Evolutionary conservation across 495 filamentous ascomycete species (phyloP).

Genomic region (Trichoderma erinaceum): DNA sequence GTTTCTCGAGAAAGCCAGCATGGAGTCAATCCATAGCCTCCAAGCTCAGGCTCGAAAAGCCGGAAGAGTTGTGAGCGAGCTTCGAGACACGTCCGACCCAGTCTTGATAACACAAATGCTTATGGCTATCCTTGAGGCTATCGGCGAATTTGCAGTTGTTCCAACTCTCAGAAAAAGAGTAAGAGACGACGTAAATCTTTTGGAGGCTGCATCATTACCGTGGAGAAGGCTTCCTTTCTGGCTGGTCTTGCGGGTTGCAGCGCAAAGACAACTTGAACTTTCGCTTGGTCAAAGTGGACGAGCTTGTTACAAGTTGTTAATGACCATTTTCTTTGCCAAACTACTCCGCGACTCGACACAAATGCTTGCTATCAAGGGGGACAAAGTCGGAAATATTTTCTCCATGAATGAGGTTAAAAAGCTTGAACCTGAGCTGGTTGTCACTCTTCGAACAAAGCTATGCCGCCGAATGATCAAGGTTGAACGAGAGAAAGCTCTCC

Average conservation of each 20-base stretch:
- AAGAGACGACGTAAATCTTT: slow-evolving; percentile 49
- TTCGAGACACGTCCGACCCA: slow-evolving; percentile 50
- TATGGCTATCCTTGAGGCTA: slow-evolving; percentile 50
- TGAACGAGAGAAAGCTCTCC: slow-evolving; percentile 31
- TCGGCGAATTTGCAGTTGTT: slow-evolving; percentile 32
- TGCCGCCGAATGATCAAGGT: slow-evolving; percentile 57
- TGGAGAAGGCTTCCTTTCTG: slow-evolving; percentile 54
- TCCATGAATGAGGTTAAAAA: not conserved
- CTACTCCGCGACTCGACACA: slow-evolving; percentile 34
- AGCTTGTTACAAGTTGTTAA: slow-evolving; percentile 53
- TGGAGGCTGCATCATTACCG: slow-evolving; percentile 38
- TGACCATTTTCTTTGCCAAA: slow-evolving; percentile 37
- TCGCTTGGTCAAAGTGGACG: slow-evolving; percentile 32
- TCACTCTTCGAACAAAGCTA: slow-evolving; percentile 48
- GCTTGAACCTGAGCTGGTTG: slow-evolving; percentile 15
- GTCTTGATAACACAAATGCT: slow-evolving; percentile 49
- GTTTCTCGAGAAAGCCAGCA: slow-evolving; percentile 55
- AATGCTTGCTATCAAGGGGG: slow-evolving; percentile 18
- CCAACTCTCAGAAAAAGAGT: slow-evolving; percentile 48
- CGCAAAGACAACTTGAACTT: slow-evolving; percentile 43
- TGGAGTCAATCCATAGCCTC: slow-evolving; percentile 49
- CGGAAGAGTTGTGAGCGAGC: slow-evolving; percentile 38
- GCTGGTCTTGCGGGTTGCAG: slow-evolving; percentile 52
- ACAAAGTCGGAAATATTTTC: too few relatives aligned
- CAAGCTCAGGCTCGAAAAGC: slow-evolving; percentile 46